A percentile compares a stretch with the other conserved stretches of the same genome.
Evolutionary conservation across 2,329 filamentous ascomycete genomes (phyloP).

Genomic region (Monosporascus sp.): DNA sequence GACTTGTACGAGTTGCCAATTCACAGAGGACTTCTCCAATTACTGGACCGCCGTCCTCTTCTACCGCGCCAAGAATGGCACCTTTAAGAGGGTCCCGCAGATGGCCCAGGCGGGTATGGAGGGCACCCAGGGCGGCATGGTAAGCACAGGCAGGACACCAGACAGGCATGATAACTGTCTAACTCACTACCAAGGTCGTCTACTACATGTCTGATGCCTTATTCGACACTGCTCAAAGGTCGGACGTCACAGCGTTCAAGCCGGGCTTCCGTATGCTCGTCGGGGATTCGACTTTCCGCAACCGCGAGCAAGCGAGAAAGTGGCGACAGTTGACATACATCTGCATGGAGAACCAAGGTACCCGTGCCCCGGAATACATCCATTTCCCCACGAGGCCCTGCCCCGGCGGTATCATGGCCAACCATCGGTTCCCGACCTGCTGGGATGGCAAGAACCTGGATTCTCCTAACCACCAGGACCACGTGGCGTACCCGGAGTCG

Average conservation of each 20-base stretch:
- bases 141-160: constrained; percentile 7
- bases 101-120: constrained; percentile 54
- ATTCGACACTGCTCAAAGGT: constrained; percentile 33
- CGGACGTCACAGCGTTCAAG: constrained; percentile 40
- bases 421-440: constrained; percentile 46
- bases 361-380: constrained; percentile 30
- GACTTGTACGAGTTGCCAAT: constrained; percentile 35
- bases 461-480: constrained; percentile 41
- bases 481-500: constrained; percentile 43
- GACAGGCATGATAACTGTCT: constrained; percentile 11
- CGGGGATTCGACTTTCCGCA: constrained; percentile 36
- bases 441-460: constrained; percentile 49
- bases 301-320: constrained; percentile 27
- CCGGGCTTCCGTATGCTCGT: constrained; percentile 45
- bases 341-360: constrained; percentile 38
- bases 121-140: constrained; percentile 32
- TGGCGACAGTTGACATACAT: constrained; percentile 37
- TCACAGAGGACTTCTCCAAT: constrained; percentile 29
- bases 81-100: constrained; percentile 26
- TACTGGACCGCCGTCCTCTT: constrained; percentile 29
- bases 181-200: constrained; percentile 38
- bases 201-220: constrained; percentile 41
- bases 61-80: constrained; percentile 27
- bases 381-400: constrained; percentile 33
- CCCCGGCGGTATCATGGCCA: constrained; percentile 39